Conservation (phyloP, 176 grass and related monocot species). For the Lolium rigidum region DNA sequence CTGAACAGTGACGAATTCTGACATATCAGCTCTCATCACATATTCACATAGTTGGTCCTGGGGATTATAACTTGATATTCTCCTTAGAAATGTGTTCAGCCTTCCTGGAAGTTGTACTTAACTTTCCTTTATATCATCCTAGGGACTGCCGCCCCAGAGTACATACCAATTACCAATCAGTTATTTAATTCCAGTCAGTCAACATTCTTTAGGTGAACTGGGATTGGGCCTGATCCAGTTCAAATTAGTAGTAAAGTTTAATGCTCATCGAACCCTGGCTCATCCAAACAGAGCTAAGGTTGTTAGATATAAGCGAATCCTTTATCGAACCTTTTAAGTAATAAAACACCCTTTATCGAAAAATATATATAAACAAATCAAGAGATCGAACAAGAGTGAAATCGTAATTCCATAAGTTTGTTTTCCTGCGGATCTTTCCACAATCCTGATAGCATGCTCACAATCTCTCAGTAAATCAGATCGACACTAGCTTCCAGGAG, state of each 20-base stretch:
- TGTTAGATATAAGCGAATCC: too few species aligned
- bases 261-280: background rate
- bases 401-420: background rate
- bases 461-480: constrained; percentile 7
- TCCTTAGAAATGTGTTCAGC: background rate
- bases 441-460: constrained; percentile 30
- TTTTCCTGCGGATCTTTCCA: background rate
- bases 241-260: background rate
- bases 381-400: too few species aligned
- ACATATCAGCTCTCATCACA: background rate
- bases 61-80: background rate
- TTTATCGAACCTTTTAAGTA: too few species aligned
- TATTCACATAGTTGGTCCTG: background rate
- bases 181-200: constrained; percentile 5
- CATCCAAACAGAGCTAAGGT: constrained; percentile 1
- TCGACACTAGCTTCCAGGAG: constrained; percentile 23
- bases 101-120: background rate
- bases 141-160: background rate
- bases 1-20: constrained; percentile 12
- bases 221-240: background rate
- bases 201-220: background rate
- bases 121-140: constrained; percentile 1
- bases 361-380: too few species aligned
- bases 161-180: background rate
- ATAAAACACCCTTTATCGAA: too few species aligned